Evolutionary conservation across 1,284 basidiomycete genomes (phyloP).

Genomic region (Ustilago shanxiensis): DNA sequence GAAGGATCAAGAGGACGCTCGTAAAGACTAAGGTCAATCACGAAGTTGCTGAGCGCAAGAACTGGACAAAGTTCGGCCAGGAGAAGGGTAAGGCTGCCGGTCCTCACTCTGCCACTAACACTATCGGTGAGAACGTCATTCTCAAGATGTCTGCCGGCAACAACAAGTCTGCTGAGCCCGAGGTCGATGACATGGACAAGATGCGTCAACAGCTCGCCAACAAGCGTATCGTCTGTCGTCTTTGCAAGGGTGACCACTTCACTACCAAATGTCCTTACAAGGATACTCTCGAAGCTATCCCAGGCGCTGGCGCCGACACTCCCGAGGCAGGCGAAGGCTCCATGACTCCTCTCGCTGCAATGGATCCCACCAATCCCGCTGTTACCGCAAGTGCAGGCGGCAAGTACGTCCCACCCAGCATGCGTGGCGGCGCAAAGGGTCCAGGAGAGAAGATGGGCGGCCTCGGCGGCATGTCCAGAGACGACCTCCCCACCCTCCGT

Average conservation of each 20-base stretch:
- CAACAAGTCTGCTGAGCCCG: constrained; percentile 74
- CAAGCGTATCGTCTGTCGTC: constrained; percentile 90
- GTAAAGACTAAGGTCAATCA: constrained; percentile 95
- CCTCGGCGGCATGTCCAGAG: constrained; percentile 71
- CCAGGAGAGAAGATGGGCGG: constrained; percentile 84
- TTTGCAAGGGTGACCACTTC: constrained; percentile 97
- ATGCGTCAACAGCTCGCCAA: constrained; percentile 79
- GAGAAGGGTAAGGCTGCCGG: constrained; percentile 90
- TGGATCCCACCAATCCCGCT: constrained; percentile 66
- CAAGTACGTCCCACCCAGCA: constrained; percentile 93
- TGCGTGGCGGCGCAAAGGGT: constrained; percentile 78
- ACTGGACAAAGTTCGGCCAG: constrained; percentile 92
- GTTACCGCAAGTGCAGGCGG: constrained; percentile 72
- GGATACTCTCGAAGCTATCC: constrained; percentile 80
- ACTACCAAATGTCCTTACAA: constrained; percentile 99
- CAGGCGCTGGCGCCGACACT: constrained; percentile 73
- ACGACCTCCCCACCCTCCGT: constrained; percentile 95
- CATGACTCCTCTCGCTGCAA: constrained; percentile 70
- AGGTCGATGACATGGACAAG: constrained; percentile 79
- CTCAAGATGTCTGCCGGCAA: constrained; percentile 85
- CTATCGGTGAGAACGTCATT: constrained; percentile 89
- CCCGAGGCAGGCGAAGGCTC: constrained; percentile 74
- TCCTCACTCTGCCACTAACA: constrained; percentile 87
- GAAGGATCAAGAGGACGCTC: constrained; percentile 86
- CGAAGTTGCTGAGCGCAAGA: constrained; percentile 90